Conservation (phyloP, 1,139 yeast genomes). For the Blastobotrys ciferrii region DNA sequence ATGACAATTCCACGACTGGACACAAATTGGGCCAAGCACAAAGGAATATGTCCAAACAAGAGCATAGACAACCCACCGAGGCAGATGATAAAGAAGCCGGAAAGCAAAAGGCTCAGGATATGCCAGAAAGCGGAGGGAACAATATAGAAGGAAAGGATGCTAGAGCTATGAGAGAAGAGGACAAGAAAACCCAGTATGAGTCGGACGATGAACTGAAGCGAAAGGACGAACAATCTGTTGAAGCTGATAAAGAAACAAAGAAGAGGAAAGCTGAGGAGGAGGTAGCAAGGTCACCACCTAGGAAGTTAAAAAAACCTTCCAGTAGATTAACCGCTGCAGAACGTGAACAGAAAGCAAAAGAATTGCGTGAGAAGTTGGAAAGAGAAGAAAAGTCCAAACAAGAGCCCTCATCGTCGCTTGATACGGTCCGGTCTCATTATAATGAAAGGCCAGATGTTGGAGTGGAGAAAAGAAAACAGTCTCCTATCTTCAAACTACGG, state of each 20-base stretch:
- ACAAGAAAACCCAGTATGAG: conserved; percentile 5
- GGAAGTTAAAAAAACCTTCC: conserved; percentile 29
- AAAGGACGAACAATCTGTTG: too few species aligned
- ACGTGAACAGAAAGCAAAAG: conserved; percentile 25
- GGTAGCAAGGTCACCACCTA: conserved; percentile 19
- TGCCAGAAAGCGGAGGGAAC: background rate
- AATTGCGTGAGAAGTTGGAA: conserved; percentile 26
- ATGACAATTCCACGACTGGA: too few species aligned
- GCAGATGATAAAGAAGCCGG: conserved; percentile 1
- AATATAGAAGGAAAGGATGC: background rate
- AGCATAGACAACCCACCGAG: too few species aligned
- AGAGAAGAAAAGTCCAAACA: conserved; percentile 15
- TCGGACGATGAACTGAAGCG: too few species aligned
- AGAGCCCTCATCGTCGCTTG: conserved; percentile 25
- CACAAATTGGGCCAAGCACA: too few species aligned
- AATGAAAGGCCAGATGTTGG: conserved; percentile 79
- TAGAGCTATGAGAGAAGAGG: background rate
- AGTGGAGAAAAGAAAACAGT: conserved; percentile 60
- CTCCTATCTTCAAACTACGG: conserved; percentile 82
- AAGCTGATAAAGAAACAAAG: background rate
- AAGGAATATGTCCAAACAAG: too few species aligned
- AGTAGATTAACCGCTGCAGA: conserved; percentile 25
- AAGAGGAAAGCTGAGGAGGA: background rate
- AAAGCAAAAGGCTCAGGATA: background rate
- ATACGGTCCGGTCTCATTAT: conserved; percentile 75